Conservation (phyloP, 2,329 filamentous ascomycete genomes). For the Aspergillus luchuensis region DNA sequence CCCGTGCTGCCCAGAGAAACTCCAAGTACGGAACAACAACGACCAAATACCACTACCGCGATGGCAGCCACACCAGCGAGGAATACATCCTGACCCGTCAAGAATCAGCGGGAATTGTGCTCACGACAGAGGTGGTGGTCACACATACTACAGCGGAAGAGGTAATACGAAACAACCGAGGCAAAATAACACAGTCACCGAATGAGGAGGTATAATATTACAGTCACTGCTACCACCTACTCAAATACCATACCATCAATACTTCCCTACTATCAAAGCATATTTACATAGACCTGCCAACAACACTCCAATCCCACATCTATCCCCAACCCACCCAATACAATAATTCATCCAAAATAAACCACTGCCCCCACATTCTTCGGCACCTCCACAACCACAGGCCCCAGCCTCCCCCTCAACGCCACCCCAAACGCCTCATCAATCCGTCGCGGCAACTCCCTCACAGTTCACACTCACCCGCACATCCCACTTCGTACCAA, state of each 20-base stretch:
- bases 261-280: no score
- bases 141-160: not conserved
- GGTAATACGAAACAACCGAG: not conserved
- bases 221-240: not conserved
- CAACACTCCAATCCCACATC: no score
- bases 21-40: not conserved
- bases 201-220: not conserved
- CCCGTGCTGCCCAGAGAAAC: not conserved
- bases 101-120: constrained; percentile 6
- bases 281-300: no score
- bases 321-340: no score
- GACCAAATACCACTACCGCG: not conserved
- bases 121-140: constrained; percentile 16
- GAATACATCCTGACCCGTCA: constrained; percentile 13
- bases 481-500: not conserved
- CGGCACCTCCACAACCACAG: not conserved
- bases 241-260: no score
- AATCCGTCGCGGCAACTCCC: not conserved
- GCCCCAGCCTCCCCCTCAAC: not conserved
- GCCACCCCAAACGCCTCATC: not conserved
- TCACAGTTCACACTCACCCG: not conserved
- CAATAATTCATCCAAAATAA: no score
- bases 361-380: not conserved
- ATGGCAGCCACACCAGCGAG: constrained; percentile 17
- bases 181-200: no score